Conservation (phyloP, 2,329 filamentous ascomycete species). For the Aspergillus aculeatus region DNA sequence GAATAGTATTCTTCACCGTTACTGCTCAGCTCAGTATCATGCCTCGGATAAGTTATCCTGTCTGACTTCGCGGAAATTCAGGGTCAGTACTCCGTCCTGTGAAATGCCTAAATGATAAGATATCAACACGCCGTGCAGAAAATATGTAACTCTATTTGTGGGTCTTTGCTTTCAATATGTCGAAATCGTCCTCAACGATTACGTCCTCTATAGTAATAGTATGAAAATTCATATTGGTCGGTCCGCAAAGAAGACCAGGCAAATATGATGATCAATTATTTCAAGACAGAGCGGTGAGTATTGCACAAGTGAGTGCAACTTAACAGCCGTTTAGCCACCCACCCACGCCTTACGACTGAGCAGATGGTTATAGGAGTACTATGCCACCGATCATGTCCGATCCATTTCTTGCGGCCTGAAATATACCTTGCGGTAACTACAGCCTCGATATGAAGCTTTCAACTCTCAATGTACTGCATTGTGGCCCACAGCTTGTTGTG, state of each 20-base stretch:
- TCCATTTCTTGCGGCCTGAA: conserved; percentile 6
- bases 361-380: background rate
- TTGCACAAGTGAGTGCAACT: background rate
- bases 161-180: background rate
- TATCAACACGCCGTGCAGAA: too few relatives aligned
- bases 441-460: conserved; percentile 1
- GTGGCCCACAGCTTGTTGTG: background rate
- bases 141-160: background rate
- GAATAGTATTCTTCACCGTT: background rate
- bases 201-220: background rate
- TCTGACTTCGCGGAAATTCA: background rate
- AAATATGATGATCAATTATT: background rate
- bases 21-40: background rate
- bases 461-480: background rate
- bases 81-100: too few relatives aligned
- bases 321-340: background rate
- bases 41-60: background rate
- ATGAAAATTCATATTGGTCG: too few relatives aligned
- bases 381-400: background rate
- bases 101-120: too few relatives aligned
- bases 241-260: background rate
- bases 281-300: conserved; percentile 10
- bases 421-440: conserved; percentile 4
- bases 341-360: background rate
- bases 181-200: background rate